Conservation (phyloP, 2,329 filamentous ascomycete genomes). For the Fusarium denticulatum region DNA sequence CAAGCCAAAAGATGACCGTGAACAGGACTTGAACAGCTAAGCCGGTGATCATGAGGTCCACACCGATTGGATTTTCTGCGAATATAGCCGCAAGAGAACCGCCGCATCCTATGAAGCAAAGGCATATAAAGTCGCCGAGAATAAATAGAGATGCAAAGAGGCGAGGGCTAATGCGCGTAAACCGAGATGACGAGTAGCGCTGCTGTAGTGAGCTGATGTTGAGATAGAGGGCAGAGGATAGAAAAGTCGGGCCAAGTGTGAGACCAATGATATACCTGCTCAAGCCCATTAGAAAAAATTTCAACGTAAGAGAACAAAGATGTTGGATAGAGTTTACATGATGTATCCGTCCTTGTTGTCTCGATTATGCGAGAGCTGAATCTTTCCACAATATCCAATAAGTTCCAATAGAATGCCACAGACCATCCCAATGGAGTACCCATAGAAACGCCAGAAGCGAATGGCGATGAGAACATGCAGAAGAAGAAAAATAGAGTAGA, state of each 20-base stretch:
- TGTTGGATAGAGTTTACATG: not conserved
- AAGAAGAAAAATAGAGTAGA: not conserved
- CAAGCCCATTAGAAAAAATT: not conserved
- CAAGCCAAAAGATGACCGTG: not conserved
- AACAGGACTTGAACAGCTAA: not conserved
- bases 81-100: not conserved
- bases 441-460: not conserved
- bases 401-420: not conserved
- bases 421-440: not conserved
- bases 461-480: not conserved
- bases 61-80: not conserved
- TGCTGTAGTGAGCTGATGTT: not conserved
- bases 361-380: not conserved
- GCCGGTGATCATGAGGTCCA: not conserved
- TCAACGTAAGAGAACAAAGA: no score
- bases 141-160: not conserved
- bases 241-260: not conserved
- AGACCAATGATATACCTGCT: not conserved
- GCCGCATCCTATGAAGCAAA: not conserved
- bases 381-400: not conserved
- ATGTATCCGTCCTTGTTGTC: not conserved
- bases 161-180: not conserved
- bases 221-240: not conserved
- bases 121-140: not conserved
- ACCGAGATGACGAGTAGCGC: not conserved